Percentiles rank a stretch among this genome's conserved stretches.
Conservation (phyloP, 192 early-diverging fungal species). For the Coemansia sp. region DNA sequence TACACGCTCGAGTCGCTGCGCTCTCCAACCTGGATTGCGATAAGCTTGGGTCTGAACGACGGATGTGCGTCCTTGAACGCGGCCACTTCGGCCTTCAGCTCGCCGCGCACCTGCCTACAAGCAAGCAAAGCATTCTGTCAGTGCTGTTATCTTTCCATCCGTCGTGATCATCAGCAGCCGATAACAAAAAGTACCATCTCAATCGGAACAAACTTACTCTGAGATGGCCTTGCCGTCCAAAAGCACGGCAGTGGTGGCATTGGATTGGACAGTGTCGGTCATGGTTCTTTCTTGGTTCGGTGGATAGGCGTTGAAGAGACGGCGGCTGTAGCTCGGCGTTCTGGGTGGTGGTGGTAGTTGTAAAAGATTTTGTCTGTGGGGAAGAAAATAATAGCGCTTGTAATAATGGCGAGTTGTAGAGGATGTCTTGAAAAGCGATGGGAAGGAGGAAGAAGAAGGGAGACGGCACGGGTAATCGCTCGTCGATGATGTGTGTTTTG, state of each 20-base stretch:
- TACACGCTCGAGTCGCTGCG: slow-evolving; percentile 95
- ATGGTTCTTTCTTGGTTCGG: slow-evolving; percentile 1
- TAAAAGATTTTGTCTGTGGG: background rate
- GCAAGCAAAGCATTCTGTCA: background rate
- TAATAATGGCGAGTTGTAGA: background rate
- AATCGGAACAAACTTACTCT: slow-evolving; percentile 24
- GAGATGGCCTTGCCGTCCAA: slow-evolving; percentile 38
- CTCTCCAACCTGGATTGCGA: slow-evolving; percentile 88
- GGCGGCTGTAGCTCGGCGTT: background rate
- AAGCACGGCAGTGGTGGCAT: slow-evolving; percentile 9
- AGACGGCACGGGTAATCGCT: too few species aligned
- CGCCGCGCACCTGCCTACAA: slow-evolving; percentile 59
- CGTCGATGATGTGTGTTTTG: slow-evolving; percentile 9
- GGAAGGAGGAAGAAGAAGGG: slow-evolving; percentile 1
- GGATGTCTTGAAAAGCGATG: background rate
- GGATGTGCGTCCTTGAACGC: slow-evolving; percentile 63
- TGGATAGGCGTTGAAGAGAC: slow-evolving; percentile 7
- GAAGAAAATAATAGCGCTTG: background rate
- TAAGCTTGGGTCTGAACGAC: slow-evolving; percentile 77
- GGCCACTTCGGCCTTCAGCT: slow-evolving; percentile 68
- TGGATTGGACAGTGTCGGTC: slow-evolving; percentile 13
- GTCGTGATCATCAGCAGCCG: too few species aligned
- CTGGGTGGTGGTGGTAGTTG: background rate
- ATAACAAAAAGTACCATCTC: too few species aligned
- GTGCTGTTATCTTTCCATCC: too few species aligned